These are phyloP conservation scores for Casuarina glauca DNA, from an alignment of 306 rosid genomes.

Conservation along the genomic window DNA sequence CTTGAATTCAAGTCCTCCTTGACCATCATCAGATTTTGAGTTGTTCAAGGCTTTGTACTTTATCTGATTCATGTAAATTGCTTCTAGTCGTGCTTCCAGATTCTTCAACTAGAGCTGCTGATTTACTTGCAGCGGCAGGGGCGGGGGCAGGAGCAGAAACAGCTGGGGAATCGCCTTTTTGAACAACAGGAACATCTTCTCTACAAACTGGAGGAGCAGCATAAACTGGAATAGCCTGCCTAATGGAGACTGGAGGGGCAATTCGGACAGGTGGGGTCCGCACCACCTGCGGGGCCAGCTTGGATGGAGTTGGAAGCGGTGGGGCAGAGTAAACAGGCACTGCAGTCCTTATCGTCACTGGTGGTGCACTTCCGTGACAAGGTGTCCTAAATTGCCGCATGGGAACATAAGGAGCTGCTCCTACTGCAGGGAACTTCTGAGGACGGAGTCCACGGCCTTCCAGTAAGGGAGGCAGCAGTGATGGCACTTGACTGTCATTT, in stretches of 20 bases:
- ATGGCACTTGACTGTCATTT: slow-evolving; percentile 41
- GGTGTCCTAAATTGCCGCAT: slow-evolving; percentile 73
- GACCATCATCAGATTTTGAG: slow-evolving; percentile 61
- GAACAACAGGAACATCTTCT: slow-evolving; percentile 42
- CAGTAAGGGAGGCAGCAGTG: slow-evolving; percentile 31
- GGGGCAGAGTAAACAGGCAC: slow-evolving; percentile 93
- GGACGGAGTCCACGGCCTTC: slow-evolving; percentile 61
- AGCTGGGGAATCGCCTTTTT: slow-evolving; percentile 36
- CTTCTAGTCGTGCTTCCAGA: slow-evolving; percentile 33
- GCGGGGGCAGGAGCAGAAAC: slow-evolving; percentile 14
- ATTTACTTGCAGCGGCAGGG: slow-evolving; percentile 26
- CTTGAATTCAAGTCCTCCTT: slow-evolving; percentile 33
- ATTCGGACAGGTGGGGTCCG: slow-evolving; percentile 50
- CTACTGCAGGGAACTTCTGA: slow-evolving; percentile 70
- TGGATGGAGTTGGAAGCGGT: slow-evolving; percentile 63
- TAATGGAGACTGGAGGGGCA: slow-evolving; percentile 76
- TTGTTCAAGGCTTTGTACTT: slow-evolving; percentile 56
- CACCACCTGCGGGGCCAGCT: slow-evolving; percentile 45
- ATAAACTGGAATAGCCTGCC: slow-evolving; percentile 75
- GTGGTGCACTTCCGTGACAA: slow-evolving; percentile 86
- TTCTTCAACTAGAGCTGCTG: slow-evolving; percentile 42
- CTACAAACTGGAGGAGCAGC: slow-evolving; percentile 68
- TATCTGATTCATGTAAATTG: slow-evolving; percentile 42
- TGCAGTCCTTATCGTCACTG: slow-evolving; percentile 80
- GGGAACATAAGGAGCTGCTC: slow-evolving; percentile 87